phyloP scores from a whole-genome alignment of 2,329 filamentous ascomycete species.

The Botrytis tulipae region DNA sequence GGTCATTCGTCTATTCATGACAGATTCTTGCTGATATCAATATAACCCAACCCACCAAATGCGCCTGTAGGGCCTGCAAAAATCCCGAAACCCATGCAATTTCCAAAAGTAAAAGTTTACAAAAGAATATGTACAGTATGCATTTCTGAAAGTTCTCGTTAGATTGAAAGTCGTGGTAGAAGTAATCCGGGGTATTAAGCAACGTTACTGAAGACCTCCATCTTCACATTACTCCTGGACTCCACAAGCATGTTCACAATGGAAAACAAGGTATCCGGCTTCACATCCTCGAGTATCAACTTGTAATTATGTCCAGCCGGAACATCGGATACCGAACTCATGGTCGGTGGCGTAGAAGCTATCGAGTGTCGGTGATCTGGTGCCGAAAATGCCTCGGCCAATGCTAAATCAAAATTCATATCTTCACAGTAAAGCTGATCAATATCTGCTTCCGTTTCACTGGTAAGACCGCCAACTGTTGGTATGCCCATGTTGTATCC shows the following conservation, averaged over 20 bases:
- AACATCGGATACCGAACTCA: constrained; percentile 10
- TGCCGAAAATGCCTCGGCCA: constrained; percentile 15
- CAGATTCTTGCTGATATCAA: neutral
- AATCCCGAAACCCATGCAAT: constrained; percentile 2
- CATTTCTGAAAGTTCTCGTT: neutral
- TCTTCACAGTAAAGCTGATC: constrained; percentile 16
- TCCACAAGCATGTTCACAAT: constrained; percentile 17
- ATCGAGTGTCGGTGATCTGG: neutral
- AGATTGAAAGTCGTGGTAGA: neutral
- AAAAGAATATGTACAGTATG: constrained; percentile 3
- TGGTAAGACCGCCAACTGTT: neutral
- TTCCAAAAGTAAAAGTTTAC: neutral
- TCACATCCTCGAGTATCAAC: constrained; percentile 16
- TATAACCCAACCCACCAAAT: constrained; percentile 3
- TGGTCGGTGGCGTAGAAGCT: constrained; percentile 10
- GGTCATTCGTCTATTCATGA: constrained; percentile 2
- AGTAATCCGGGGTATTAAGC: constrained; percentile 5
- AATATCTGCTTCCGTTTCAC: constrained; percentile 4
- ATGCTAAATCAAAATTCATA: constrained; percentile 13
- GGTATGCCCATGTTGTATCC: constrained; percentile 11
- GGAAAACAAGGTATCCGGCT: constrained; percentile 11
- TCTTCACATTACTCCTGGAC: constrained; percentile 18
- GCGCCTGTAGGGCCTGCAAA: neutral
- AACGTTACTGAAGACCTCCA: constrained; percentile 19
- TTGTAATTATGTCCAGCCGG: constrained; percentile 10